Base-by-base conservation (phyloP, 2,329 filamentous ascomycete species). In the Hymenoscyphus repandus region DNA sequence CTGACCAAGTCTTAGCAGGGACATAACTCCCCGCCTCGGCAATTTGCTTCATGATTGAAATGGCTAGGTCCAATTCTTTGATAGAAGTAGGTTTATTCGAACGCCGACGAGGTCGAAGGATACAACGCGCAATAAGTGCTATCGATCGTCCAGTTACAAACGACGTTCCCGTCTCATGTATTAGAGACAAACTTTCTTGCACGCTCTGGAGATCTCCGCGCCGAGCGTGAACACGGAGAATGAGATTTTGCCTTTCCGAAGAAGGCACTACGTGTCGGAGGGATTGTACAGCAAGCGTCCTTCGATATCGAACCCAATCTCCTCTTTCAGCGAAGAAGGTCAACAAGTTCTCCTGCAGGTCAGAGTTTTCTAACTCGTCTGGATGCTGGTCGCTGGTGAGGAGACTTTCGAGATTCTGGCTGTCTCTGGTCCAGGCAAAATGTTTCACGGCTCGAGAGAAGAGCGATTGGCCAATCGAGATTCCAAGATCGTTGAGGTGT, bases 381-480 rank as follows among this genome's bases (percentile, higher is more conserved):
- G 82, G 82, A 66, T 86, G 83, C 51, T 84, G 77, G 62, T 87
- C 83, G 56, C 75, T 83, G 36, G 72, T 69, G 22, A 67, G 41
- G 12, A 66, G 55, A 13, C 59, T 58, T 37, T 63, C 49, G 10
- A 66, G 52, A 32, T 58, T 50, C 20, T 60, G 54, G 31, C 46
- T 36, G 72, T 85, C 75, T 30, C 76, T 73, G 32, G 77, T 72
- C 17, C 68, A 67, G 4, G 84, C 84, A 50, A 93, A 79, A 50
- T 80, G 78, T 37, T 79, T 73, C 5, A 95, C 62, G 9, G 87
- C 74, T 38, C 77, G 75, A 40, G 80, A 77, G 63, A 90, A 96
- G 2, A 78, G 75, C 4, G 80, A 83, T 5, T 75, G 68, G 3
- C 79, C 75, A 27, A 89, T 72, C 0, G 74, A 72, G 30, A 96